Percentiles rank a stretch among this genome's conserved stretches.
phyloP scores from a whole-genome alignment of 371 early-diverging fungal species.

The Mortierella polycephala region DNA sequence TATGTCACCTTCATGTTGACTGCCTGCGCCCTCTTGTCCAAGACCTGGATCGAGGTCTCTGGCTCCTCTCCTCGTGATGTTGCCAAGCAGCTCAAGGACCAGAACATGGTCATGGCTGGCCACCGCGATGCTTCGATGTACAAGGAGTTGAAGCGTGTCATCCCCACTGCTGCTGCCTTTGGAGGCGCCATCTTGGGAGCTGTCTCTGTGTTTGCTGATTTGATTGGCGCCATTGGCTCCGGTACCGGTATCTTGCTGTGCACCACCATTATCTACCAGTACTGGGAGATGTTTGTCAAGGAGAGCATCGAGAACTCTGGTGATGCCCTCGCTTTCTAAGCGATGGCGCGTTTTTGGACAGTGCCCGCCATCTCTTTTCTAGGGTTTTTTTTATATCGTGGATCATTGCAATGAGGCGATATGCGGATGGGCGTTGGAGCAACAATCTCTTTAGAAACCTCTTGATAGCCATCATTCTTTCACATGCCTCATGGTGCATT shows the following conservation, averaged over 20 bases:
- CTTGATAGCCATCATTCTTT: not conserved
- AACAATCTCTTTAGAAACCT: too few relatives aligned
- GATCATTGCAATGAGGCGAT: not conserved
- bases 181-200: constrained; percentile 98
- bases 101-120: constrained; percentile 97
- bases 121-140: constrained; percentile 97
- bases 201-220: constrained; percentile 95
- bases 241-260: constrained; percentile 99
- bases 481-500: not conserved
- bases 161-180: constrained; percentile 95
- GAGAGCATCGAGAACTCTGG: constrained; percentile 66
- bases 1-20: constrained; percentile 94
- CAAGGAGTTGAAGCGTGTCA: constrained; percentile 98
- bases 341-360: not conserved
- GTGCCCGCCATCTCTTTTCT: too few relatives aligned
- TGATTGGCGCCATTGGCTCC: constrained; percentile 96
- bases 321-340: constrained; percentile 53
- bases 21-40: constrained; percentile 96
- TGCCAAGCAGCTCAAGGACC: constrained; percentile 97
- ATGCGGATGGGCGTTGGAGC: too few relatives aligned
- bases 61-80: constrained; percentile 98
- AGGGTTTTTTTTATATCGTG: not conserved
- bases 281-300: constrained; percentile 98
- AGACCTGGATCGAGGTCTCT: constrained; percentile 99
- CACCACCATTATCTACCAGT: constrained; percentile 99